Conservation (phyloP, 2,329 filamentous ascomycete species). For the Penicillium sp. region DNA sequence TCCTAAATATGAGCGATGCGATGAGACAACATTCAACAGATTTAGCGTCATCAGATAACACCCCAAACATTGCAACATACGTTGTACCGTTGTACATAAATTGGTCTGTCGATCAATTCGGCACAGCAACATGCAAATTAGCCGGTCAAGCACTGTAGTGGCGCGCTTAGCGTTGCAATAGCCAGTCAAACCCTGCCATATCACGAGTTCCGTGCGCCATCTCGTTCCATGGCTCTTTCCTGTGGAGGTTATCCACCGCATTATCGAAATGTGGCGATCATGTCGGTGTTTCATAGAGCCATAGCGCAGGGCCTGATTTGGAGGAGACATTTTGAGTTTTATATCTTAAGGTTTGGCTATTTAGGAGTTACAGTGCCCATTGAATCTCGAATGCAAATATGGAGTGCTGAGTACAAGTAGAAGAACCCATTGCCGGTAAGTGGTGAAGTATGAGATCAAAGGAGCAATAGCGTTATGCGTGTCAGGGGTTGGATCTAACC, state of each 20-base stretch:
- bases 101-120: not conserved
- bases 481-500: not conserved
- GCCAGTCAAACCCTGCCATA: not conserved
- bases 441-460: not conserved
- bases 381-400: no score
- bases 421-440: not conserved
- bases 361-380: not conserved
- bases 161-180: not conserved
- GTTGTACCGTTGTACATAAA: no score
- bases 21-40: not conserved
- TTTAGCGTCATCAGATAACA: not conserved
- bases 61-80: not conserved
- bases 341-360: not conserved
- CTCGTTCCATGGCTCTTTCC: not conserved
- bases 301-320: not conserved
- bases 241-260: not conserved
- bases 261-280: constrained; percentile 3
- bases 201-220: not conserved
- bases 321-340: not conserved
- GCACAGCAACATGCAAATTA: not conserved
- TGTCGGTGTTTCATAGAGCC: not conserved
- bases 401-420: not conserved
- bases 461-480: not conserved
- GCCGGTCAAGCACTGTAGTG: not conserved
- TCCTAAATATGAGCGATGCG: not conserved